Evolutionary conservation across 768 basidiomycete genomes (phyloP).

Genomic region (Termitomyces sp.): DNA sequence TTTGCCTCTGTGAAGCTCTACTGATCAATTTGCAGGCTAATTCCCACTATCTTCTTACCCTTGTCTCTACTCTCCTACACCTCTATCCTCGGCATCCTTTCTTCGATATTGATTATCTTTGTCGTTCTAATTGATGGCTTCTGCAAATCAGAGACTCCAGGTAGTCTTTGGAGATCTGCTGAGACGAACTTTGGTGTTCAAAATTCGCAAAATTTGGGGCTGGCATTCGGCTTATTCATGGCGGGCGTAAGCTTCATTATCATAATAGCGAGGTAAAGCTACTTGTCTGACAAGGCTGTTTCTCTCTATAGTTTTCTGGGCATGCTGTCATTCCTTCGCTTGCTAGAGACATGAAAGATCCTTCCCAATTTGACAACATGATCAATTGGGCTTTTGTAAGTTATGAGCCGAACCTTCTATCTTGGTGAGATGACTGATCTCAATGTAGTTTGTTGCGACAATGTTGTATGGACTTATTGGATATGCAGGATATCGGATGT

Average conservation of each 20-base stretch:
- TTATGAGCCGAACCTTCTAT: slow-evolving; percentile 6
- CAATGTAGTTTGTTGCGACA: slow-evolving; percentile 50
- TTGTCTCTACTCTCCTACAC: slow-evolving; percentile 83
- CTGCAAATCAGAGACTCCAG: slow-evolving; percentile 64
- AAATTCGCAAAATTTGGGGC: slow-evolving; percentile 54
- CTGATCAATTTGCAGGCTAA: slow-evolving; percentile 41
- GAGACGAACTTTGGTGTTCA: slow-evolving; percentile 56
- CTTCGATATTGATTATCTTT: slow-evolving; percentile 65
- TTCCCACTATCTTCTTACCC: slow-evolving; percentile 83
- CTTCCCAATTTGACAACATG: slow-evolving; percentile 73
- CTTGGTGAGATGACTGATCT: background rate
- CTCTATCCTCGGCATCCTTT: slow-evolving; percentile 80
- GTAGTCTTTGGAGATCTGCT: slow-evolving; percentile 75
- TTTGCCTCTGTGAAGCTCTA: background rate
- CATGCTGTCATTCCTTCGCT: slow-evolving; percentile 91
- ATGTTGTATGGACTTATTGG: slow-evolving; percentile 64
- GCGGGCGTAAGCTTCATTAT: slow-evolving; percentile 57
- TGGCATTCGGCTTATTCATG: slow-evolving; percentile 89
- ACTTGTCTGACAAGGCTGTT: background rate
- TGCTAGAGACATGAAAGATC: slow-evolving; percentile 85
- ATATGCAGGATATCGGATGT: slow-evolving; percentile 88
- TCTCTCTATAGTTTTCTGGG: slow-evolving; percentile 63
- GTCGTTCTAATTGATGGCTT: slow-evolving; percentile 84
- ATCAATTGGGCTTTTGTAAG: slow-evolving; percentile 83
- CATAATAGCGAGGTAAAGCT: background rate